Percentiles rank a stretch among this genome's conserved stretches.
Conservation (phyloP, 495 filamentous ascomycete genomes). For the Daldinia caldariorum region DNA sequence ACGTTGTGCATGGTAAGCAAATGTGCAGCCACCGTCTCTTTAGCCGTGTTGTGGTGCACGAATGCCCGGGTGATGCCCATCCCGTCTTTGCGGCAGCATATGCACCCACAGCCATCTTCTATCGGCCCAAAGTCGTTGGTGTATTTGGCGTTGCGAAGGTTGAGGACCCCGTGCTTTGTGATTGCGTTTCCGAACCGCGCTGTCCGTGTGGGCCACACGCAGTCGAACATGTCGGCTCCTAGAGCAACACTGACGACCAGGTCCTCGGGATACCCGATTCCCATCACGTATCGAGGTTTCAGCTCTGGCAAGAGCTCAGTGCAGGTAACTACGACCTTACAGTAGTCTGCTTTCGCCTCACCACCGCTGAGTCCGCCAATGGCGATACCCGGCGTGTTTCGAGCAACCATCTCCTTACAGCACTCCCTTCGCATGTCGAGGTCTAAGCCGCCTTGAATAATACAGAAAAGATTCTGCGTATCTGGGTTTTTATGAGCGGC, state of each 20-base stretch:
- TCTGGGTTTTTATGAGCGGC: constrained; percentile 83
- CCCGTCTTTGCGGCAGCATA: constrained; percentile 76
- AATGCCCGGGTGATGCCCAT: constrained; percentile 89
- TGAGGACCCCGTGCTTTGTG: constrained; percentile 80
- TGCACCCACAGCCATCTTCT: constrained; percentile 81
- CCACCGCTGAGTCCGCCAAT: constrained; percentile 95
- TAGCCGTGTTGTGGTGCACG: constrained; percentile 88
- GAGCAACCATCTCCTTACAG: constrained; percentile 86
- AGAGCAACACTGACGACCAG: constrained; percentile 89
- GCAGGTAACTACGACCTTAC: constrained; percentile 79
- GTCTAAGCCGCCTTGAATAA: constrained; percentile 95
- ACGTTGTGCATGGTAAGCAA: constrained; percentile 96
- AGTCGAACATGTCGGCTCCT: constrained; percentile 99
- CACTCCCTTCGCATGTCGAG: constrained; percentile 87
- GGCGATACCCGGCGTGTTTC: constrained; percentile 94
- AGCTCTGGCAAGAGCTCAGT: constrained; percentile 84
- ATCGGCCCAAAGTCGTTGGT: constrained; percentile 84
- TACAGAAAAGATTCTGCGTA: constrained; percentile 97
- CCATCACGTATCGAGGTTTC: constrained; percentile 98
- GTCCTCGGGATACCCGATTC: constrained; percentile 96
- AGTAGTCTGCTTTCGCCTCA: constrained; percentile 67
- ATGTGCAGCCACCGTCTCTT: constrained; percentile 96
- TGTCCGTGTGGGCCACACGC: constrained; percentile 97
- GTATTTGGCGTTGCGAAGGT: constrained; percentile 79
- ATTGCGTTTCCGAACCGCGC: constrained; percentile 96